These are phyloP conservation scores for Ascochyta rabiei DNA, from an alignment of 2,329 filamentous ascomycete genomes.

Conservation along the genomic window DNA sequence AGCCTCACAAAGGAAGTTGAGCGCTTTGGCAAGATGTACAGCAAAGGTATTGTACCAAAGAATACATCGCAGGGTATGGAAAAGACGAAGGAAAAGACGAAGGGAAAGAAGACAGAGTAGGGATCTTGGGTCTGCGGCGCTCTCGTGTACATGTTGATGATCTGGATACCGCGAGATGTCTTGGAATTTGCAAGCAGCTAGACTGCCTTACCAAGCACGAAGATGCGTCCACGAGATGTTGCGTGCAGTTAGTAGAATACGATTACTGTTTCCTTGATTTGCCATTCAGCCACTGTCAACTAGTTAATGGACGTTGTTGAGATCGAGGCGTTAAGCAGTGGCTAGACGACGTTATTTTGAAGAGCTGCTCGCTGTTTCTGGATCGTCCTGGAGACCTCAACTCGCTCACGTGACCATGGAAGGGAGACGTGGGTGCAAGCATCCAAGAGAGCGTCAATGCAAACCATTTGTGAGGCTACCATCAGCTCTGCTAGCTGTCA, in stretches of 20 bases:
- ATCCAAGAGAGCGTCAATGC: too few species aligned
- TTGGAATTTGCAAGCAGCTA: not conserved
- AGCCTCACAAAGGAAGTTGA: constrained; percentile 39
- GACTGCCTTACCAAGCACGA: not conserved
- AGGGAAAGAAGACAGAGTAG: not conserved
- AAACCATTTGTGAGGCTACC: too few species aligned
- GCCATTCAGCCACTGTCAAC: too few species aligned
- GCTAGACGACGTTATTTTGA: too few species aligned
- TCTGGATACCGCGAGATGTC: not conserved
- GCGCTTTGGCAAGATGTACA: constrained; percentile 33
- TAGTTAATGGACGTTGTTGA: not conserved
- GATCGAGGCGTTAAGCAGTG: too few species aligned
- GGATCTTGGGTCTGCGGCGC: not conserved
- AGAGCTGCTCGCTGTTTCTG: not conserved
- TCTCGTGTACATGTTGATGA: not conserved
- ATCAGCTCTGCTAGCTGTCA: too few species aligned
- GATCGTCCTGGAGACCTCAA: not conserved
- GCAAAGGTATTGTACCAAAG: constrained; percentile 26
- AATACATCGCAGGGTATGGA: not conserved
- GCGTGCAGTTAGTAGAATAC: too few species aligned
- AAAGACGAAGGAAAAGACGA: not conserved
- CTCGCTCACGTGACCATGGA: not conserved
- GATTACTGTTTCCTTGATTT: too few species aligned
- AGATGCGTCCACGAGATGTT: not conserved
- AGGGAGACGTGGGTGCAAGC: too few species aligned